Conservation (phyloP, 1,139 yeast genomes). For the Geotrichum macrosporum region DNA sequence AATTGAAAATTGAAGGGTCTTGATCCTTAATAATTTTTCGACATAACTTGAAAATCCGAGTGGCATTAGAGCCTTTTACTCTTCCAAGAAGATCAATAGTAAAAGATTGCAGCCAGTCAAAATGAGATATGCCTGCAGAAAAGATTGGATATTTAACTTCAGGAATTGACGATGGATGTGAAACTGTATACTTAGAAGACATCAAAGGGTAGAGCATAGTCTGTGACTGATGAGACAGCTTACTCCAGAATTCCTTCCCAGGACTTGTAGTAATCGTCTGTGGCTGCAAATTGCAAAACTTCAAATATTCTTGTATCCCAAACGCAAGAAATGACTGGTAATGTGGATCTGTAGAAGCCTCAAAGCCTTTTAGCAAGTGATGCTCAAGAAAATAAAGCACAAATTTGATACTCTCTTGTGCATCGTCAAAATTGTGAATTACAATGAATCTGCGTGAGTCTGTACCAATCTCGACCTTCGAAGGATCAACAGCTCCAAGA, state of each 20-base stretch:
- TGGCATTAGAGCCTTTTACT: constrained; percentile 40
- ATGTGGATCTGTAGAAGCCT: constrained; percentile 86
- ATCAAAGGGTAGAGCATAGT: constrained; percentile 74
- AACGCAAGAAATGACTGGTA: constrained; percentile 80
- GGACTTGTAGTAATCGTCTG: constrained; percentile 15
- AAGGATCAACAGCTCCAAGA: constrained; percentile 75
- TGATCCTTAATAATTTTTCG: constrained; percentile 56
- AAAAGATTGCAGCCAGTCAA: constrained; percentile 65
- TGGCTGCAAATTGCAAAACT: constrained; percentile 54
- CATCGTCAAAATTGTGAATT: constrained; percentile 57
- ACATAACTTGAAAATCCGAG: constrained; percentile 58
- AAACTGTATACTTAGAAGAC: constrained; percentile 61
- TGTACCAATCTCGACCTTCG: constrained; percentile 51
- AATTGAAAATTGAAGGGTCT: constrained; percentile 63
- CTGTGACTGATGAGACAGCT: constrained; percentile 62
- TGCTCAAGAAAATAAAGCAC: constrained; percentile 62
- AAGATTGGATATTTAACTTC: constrained; percentile 49
- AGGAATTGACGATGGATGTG: constrained; percentile 23
- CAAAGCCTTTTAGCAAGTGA: constrained; percentile 70
- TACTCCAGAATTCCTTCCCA: constrained; percentile 48
- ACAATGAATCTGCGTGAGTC: constrained; percentile 47
- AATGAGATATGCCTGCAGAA: constrained; percentile 40
- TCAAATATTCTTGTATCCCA: constrained; percentile 82
- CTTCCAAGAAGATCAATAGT: constrained; percentile 60
- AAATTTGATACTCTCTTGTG: constrained; percentile 60